Evolutionary conservation across 1,139 yeast genomes (phyloP), one percentile per base, ranked within the genome.

Genomic region (Hansenula sp.): DNA sequence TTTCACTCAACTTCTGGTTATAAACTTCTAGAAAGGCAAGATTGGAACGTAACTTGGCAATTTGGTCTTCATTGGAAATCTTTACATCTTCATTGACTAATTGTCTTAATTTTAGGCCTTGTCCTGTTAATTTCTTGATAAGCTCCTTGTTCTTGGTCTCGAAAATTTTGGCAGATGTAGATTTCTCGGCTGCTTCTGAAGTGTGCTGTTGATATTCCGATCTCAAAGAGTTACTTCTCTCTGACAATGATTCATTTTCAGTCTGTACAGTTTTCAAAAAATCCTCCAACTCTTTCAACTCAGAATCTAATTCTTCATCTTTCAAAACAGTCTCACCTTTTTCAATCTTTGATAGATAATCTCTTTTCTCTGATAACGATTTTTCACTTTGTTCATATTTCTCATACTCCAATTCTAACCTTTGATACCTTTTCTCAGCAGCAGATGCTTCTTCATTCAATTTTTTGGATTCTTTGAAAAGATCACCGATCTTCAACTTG

Each of bases 171-270:
- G 74, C 53, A 17, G 52, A 52, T 0, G 60, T 57, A 0, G 84
- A 71, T 30, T 68, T 55, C 38, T 74, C 77, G 1, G 81, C 84
- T 0, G 89, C 89, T 17, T 62, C 64, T 0, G 79, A 64, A 0
- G 88, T 81, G 28, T 65, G 64, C 7, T 58, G 53, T 59, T 82
- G 90, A 55, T 84, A 84, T 38, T 70, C 57, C 2, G 51, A 51
- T 47, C 89, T 65, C 9, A 73, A 55, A 0, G 51, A 42, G 29
- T 78, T 83, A 46, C 71, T 70, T 41, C 66, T 71, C 3, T 51
- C 52, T 7, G 55, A 54, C 24, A 68, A 54, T 30, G 58, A 58
- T 1, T 57, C 54, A 42, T 64, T 63, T 44, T 58, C 73, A 3
- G 47, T 49, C 13, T 54, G 53, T 19, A 72, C 54, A 4, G 49